phyloP scores from a whole-genome alignment of 805 yeast species.

The Kuraishia ogatae region DNA sequence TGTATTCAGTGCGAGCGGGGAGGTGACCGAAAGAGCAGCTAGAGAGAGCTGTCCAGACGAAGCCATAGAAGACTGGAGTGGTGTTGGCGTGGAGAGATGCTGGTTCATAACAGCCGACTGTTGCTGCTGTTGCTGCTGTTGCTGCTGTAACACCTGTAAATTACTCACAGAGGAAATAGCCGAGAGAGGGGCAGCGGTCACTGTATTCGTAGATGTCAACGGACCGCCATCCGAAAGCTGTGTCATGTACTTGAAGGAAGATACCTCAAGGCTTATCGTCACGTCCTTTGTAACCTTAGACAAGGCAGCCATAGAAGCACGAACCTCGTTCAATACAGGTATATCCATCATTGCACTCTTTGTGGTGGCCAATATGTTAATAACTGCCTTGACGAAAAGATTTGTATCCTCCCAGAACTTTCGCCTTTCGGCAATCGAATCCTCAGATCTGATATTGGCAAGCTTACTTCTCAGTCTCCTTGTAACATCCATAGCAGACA shows the following conservation, averaged over 20 bases:
- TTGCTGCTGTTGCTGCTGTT: background rate
- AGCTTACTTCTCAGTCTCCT: constrained; percentile 52
- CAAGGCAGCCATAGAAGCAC: constrained; percentile 71
- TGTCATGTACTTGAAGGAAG: constrained; percentile 4
- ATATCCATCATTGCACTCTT: constrained; percentile 76
- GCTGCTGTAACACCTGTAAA: constrained; percentile 12
- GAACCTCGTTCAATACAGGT: constrained; percentile 68
- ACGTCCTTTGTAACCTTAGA: constrained; percentile 90
- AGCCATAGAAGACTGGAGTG: background rate
- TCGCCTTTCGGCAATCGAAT: constrained; percentile 44
- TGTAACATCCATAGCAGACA: constrained; percentile 76
- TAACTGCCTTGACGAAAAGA: constrained; percentile 71
- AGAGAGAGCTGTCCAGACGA: background rate
- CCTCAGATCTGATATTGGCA: constrained; percentile 35
- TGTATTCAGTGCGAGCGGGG: background rate
- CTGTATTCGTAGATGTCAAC: constrained; percentile 9
- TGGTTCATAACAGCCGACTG: background rate
- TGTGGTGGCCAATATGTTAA: constrained; percentile 75
- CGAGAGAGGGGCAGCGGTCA: constrained; percentile 20
- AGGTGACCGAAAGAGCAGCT: background rate
- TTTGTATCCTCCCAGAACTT: constrained; percentile 83
- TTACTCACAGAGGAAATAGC: constrained; percentile 27
- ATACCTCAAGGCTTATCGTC: constrained; percentile 66
- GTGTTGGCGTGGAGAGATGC: background rate
- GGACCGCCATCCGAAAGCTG: constrained; percentile 2